Base-by-base conservation (phyloP, 768 basidiomycete species). In the Mycena polygramma region DNA sequence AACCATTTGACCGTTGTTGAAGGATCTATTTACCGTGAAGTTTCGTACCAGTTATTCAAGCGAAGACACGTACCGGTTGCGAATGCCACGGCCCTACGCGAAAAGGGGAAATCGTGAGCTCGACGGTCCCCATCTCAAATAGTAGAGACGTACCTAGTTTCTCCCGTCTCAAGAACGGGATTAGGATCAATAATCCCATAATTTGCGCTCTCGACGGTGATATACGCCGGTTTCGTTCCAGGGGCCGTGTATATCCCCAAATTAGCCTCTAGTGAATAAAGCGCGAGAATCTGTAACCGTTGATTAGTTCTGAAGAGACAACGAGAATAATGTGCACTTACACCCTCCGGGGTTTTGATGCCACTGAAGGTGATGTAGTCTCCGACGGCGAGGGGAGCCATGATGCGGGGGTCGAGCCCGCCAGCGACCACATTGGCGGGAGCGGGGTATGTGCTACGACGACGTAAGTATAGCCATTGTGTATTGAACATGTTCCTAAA, bases 291-390 rank as follows among this genome's bases (percentile, higher is more conserved):
- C 54, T 57, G 11, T 20, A 7, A 4, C 11, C 10, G 41, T 3
- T 36, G 39, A 17, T 57, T 14, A 22, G n/a, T 57, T 14, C 30
- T 6, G 14, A 22, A 24, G 9, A 15, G 1, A 7, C n/a, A 41
- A 41, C 10, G 41, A 15, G 15, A 41, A 41, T 41, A 2, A 7
- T 10, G 41, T 41, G 10, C 74, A 26, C 73, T 24, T 9, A 76
- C 45, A 24, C 61, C 46, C 30, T 53, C 68, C 22, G 70, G 45
- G 2, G 39, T 48, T 59, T 73, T 70, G 15, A 54, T 74, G 35
- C 68, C 75, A 57, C 73, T 75, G 41, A 72, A 75, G 2, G 66
- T 73, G 45, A 75, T 70, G 63, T 71, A 74, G 49, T 75, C 74
- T 59, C 75, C 75, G 13, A 61, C 46, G 26, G 43, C 59, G 26